Evolutionary conservation across 1,139 yeast genomes (phyloP), one percentile per base, ranked within the genome.

Genomic region (Magnusiomyces magnusii): DNA sequence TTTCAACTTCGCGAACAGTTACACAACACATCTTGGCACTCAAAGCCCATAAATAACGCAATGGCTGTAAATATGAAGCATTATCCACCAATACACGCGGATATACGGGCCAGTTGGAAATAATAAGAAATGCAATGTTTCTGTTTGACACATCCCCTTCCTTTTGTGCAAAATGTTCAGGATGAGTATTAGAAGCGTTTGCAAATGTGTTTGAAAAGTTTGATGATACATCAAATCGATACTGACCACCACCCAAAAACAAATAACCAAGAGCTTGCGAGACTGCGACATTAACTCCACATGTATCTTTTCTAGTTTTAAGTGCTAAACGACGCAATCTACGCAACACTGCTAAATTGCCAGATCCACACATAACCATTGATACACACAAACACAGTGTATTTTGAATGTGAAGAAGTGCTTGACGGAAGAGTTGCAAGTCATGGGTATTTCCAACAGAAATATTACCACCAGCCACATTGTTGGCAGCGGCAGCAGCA

Each of bases 231-330:
- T 82, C 79, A 63, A 93, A 81, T 0, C 96, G 93, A 73, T 84
- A 90, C 70, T 90, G 97, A 0, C 98, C 97, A 3, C 97, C 95
- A 0, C 97, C 97, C 51, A 93, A 73, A 68, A 93, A 92, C 58
- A 93, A 74, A 65, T 92, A 84, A 0, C 99, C 99, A 54, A 93
- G 73, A 0, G 96, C 89, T 76, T 89, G 80, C 67, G 87, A 90
- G 1, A 85, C 78, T 0, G 95, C 91, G 84, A 89, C 82, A 68
- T 81, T 88, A 62, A 83, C 81, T 0, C 96, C 96, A 70, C 81
- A 90, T 2, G 78, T 73, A 21, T 76, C 76, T 42, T 75, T 75
- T 50, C 74, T 77, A 0, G 83, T 79, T 31, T 79, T 80, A 25
- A 82, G 86, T 69, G 89, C 90, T 44, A 90, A 72, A 25, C 80